Evolutionary conservation across 768 basidiomycete species (phyloP).

Genomic region (Tylopilus rubrobrunneus): DNA sequence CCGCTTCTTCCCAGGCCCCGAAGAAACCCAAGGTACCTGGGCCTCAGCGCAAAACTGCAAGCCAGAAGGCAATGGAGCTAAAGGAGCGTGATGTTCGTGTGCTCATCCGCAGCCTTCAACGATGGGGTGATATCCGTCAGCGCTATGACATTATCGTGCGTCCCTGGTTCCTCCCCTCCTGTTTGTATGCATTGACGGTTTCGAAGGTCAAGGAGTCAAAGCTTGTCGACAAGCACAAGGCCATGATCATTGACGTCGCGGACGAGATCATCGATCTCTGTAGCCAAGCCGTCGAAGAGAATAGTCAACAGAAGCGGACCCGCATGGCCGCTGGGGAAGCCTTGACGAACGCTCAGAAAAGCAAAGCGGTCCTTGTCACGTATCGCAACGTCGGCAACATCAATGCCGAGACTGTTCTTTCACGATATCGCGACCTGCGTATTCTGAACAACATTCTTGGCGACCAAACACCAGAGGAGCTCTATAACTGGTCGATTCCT

Average conservation of each 20-base stretch:
- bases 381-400: slow-evolving; percentile 89
- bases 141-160: slow-evolving; percentile 93
- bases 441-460: slow-evolving; percentile 79
- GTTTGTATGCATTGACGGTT: background rate
- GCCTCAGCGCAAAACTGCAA: slow-evolving; percentile 82
- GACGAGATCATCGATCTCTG: slow-evolving; percentile 93
- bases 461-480: slow-evolving; percentile 57
- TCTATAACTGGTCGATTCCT: slow-evolving; percentile 83
- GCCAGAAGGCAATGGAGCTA: slow-evolving; percentile 92
- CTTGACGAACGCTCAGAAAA: slow-evolving; percentile 88
- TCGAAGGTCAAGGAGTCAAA: slow-evolving; percentile 81
- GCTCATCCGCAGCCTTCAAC: slow-evolving; percentile 89
- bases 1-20: slow-evolving; percentile 52
- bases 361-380: slow-evolving; percentile 92
- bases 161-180: slow-evolving; percentile 14
- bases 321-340: slow-evolving; percentile 82
- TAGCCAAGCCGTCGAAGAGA: slow-evolving; percentile 76
- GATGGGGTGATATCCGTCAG: slow-evolving; percentile 95
- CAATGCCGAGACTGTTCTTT: slow-evolving; percentile 96
- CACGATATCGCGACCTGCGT: slow-evolving; percentile 82
- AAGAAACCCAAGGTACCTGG: slow-evolving; percentile 75
- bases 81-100: slow-evolving; percentile 98
- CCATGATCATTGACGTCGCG: slow-evolving; percentile 84
- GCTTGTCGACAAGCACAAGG: slow-evolving; percentile 89
- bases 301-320: slow-evolving; percentile 74